Conservation (phyloP, 2,329 filamentous ascomycete species). For the Cadophora malorum region DNA sequence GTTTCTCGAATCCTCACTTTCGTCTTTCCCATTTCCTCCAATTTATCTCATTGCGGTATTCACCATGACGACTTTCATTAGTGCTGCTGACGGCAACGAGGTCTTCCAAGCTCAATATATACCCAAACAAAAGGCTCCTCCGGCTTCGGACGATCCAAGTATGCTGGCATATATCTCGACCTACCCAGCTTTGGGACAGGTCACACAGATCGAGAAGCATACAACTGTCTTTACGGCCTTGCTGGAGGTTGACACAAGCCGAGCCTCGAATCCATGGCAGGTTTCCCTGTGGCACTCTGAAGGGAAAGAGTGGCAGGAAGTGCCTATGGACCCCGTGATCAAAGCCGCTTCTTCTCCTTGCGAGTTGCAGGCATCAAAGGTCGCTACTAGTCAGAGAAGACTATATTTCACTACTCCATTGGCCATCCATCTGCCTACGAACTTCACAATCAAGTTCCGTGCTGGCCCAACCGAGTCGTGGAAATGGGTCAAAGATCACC, state of each 20-base stretch:
- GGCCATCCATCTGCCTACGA: slow-evolving; percentile 54
- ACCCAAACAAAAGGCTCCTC: slow-evolving; percentile 42
- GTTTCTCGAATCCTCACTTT: slow-evolving; percentile 13
- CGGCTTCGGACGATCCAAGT: slow-evolving; percentile 52
- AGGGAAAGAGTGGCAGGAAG: slow-evolving; percentile 62
- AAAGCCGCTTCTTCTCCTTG: slow-evolving; percentile 50
- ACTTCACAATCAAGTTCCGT: slow-evolving; percentile 77
- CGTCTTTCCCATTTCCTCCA: slow-evolving; percentile 12
- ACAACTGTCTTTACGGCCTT: slow-evolving; percentile 69
- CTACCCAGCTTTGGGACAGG: slow-evolving; percentile 77
- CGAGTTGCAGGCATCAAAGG: slow-evolving; percentile 54
- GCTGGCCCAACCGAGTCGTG: slow-evolving; percentile 59
- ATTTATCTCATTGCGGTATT: slow-evolving; percentile 14
- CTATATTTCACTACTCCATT: slow-evolving; percentile 63
- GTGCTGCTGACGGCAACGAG: slow-evolving; percentile 43
- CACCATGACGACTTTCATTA: slow-evolving; percentile 38
- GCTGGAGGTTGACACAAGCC: slow-evolving; percentile 66
- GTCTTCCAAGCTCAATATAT: slow-evolving; percentile 45
- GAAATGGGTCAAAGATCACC: slow-evolving; percentile 74
- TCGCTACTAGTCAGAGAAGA: slow-evolving; percentile 44
- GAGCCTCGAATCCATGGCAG: slow-evolving; percentile 68
- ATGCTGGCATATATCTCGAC: slow-evolving; percentile 59
- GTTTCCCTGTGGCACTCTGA: slow-evolving; percentile 76
- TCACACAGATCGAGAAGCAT: slow-evolving; percentile 62
- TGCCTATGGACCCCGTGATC: slow-evolving; percentile 46